These are phyloP conservation scores for Macrolepiota fuliginosa DNA, from an alignment of 768 basidiomycete species.

Conservation along the genomic window DNA sequence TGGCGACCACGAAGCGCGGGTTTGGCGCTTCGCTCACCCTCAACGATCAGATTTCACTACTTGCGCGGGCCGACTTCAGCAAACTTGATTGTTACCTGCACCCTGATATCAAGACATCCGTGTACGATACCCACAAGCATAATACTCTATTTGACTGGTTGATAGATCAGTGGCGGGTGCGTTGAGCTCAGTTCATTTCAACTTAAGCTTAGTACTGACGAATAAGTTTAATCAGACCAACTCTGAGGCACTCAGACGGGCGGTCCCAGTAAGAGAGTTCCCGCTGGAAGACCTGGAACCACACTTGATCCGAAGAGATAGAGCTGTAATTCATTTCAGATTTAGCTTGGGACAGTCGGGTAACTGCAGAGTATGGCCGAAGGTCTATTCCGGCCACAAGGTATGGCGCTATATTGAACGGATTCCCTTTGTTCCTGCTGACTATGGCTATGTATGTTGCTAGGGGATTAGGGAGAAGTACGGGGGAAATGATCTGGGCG, in stretches of 20 bases:
- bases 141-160: slow-evolving; percentile 4
- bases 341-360: not conserved
- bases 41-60: not conserved
- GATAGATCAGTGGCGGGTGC: not conserved
- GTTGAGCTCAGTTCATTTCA: not conserved
- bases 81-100: slow-evolving; percentile 7
- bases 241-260: not conserved
- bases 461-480: slow-evolving; percentile 6
- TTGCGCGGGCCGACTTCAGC: slow-evolving; percentile 5
- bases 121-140: not conserved
- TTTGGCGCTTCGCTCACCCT: not conserved
- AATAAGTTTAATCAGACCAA: not conserved
- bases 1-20: not conserved
- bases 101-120: slow-evolving; percentile 2
- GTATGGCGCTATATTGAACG: not conserved
- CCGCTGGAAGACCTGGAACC: not conserved
- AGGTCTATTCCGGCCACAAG: slow-evolving; percentile 4
- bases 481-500: not conserved
- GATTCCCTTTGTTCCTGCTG: not conserved
- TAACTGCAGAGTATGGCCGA: not conserved
- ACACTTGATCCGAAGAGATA: not conserved
- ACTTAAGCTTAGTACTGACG: not conserved
- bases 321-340: slow-evolving; percentile 1
- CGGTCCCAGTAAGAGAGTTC: not conserved
- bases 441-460: not conserved